These are phyloP conservation scores for Fusarium nanum DNA, from an alignment of 2,329 filamentous ascomycete genomes.

Conservation along the genomic window DNA sequence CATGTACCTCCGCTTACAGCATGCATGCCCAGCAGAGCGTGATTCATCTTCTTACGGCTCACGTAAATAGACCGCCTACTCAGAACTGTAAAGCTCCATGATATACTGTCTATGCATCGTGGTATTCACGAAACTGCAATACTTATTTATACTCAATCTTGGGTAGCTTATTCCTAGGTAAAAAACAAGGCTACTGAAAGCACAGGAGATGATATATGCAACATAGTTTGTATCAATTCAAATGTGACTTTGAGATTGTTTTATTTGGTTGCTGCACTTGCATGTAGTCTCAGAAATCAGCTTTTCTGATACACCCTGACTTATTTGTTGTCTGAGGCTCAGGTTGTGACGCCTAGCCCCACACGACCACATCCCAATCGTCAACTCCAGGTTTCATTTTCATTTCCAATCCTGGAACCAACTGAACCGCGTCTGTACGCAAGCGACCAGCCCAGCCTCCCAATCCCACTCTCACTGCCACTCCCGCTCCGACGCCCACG, in stretches of 20 bases:
- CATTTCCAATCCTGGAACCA: slow-evolving; percentile 44
- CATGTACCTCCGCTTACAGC: background rate
- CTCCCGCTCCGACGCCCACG: slow-evolving; percentile 23
- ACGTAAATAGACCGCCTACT: background rate
- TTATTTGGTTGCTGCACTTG: background rate
- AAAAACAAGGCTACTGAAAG: background rate
- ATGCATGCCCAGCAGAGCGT: background rate
- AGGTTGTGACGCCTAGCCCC: slow-evolving; percentile 34
- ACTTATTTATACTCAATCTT: background rate
- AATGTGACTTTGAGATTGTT: background rate
- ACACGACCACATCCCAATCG: slow-evolving; percentile 42
- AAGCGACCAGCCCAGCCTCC: slow-evolving; percentile 43
- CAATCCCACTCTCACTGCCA: slow-evolving; percentile 19
- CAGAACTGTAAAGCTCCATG: background rate
- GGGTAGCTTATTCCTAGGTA: background rate
- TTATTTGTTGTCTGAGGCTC: background rate
- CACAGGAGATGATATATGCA: background rate
- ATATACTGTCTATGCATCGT: background rate
- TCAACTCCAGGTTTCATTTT: slow-evolving; percentile 43
- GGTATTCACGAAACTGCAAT: background rate
- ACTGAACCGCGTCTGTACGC: slow-evolving; percentile 45
- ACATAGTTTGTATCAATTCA: background rate
- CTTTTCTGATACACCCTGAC: background rate
- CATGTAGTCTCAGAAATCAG: background rate
- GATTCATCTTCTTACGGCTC: background rate